phyloP scores from a whole-genome alignment of 345 rosid species.

The Linum lewisii region DNA sequence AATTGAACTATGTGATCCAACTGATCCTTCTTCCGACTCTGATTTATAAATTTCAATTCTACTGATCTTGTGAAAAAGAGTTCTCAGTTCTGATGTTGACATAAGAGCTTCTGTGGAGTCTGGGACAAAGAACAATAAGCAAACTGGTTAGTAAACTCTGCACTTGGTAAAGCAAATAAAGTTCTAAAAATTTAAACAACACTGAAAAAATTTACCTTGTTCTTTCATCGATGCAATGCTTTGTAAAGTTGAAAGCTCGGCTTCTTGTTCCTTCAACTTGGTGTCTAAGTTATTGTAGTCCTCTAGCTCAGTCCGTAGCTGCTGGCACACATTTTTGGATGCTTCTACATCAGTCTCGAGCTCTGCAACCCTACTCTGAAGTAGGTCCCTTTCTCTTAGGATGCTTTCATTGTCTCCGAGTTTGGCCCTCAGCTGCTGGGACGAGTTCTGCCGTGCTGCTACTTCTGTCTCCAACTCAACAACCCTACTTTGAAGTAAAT shows the following conservation, averaged over 20 bases:
- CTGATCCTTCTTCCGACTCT: conserved; percentile 24
- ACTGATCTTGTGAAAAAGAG: conserved; percentile 46
- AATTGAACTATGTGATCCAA: conserved; percentile 29
- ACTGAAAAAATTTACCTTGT: conserved; percentile 36
- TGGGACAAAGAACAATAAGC: conserved; percentile 24
- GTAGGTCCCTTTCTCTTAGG: neutral
- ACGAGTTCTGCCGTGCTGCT: conserved; percentile 38
- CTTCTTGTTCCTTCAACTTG: conserved; percentile 57
- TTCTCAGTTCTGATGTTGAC: conserved; percentile 41
- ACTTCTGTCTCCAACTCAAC: conserved; percentile 44
- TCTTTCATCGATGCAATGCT: conserved; percentile 30
- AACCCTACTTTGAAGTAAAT: conserved; percentile 33
- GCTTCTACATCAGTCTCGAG: conserved; percentile 2
- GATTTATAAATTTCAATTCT: conserved; percentile 34
- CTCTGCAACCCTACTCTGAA: conserved; percentile 1
- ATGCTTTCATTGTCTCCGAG: neutral
- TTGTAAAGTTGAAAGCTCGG: conserved; percentile 38
- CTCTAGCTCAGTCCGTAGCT: conserved; percentile 13
- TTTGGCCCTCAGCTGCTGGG: conserved; percentile 38
- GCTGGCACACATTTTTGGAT: neutral
- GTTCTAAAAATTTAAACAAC: neutral
- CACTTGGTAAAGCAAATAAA: neutral
- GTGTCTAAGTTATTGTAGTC: conserved; percentile 36
- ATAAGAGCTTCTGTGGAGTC: conserved; percentile 37
- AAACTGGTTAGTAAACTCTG: neutral